Evolutionary conservation across 2,329 filamentous ascomycete species (phyloP), one percentile per base, ranked within the genome.

Genomic region (Colletotrichum sp.): DNA sequence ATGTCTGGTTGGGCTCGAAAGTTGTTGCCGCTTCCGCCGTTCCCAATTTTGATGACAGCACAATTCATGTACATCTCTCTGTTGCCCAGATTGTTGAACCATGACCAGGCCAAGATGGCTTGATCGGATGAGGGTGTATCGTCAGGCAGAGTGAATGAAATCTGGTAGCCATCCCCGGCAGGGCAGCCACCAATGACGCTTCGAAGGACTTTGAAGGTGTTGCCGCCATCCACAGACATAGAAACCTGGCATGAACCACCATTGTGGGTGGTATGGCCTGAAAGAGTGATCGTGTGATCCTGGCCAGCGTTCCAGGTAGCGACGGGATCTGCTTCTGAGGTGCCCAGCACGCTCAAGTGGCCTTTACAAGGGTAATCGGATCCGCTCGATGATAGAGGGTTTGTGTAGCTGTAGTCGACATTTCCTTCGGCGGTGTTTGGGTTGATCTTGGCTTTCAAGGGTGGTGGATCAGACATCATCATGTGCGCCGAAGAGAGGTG

Each of bases 21-120:
- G 15, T n/a, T 24, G 5, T 71, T 63, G 7, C 76, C 76, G 21
- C 60, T 62, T 2, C 24, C 55, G 21, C 79, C 78, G 4, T 79
- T 79, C 2, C 77, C 68, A 62, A 93, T 89, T n/a, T 87, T 87
- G 30, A 93, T 87, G 8, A 89, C 88, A 0, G 92, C 92, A 78
- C 92, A 94, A 82, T 93, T 92, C 90, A 93, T 93, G 85, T 94
- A 94, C 89, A 93, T 92, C 80, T 94, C 92, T 21, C 92, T 87
- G 80, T 93, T 93, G 2, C 92, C 92, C 30, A 91, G 79, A 76
- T 88, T 88, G 83, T 93, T 93, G 83, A 92, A 92, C 90, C 90
- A 92, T 5, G 89, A 90, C 92, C 92, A 94, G 3, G 89, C 89
- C 15, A 94, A 85, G 2, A 93, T 81, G 9, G 89, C 90, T 85